These are phyloP conservation scores for Ceratobasidium sp. DNA, from an alignment of 1,284 basidiomycete genomes.

Conservation along the genomic window DNA sequence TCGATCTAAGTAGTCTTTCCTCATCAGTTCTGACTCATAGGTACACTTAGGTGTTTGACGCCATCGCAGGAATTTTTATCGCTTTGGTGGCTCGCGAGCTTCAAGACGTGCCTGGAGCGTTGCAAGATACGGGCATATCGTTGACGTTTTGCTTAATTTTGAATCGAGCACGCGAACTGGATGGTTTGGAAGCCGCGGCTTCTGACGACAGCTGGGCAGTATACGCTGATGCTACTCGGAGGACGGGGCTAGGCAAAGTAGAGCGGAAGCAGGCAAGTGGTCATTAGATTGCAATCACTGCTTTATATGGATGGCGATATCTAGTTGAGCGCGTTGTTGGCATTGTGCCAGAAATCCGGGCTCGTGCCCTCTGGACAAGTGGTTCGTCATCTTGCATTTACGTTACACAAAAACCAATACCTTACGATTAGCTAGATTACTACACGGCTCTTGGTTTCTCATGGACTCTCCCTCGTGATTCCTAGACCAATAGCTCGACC, in stretches of 20 bases:
- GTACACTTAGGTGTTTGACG: constrained; percentile 65
- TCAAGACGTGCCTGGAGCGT: constrained; percentile 61
- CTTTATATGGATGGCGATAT: constrained; percentile 37
- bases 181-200: constrained; percentile 43
- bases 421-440: constrained; percentile 60
- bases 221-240: constrained; percentile 41
- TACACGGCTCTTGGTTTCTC: constrained; percentile 64
- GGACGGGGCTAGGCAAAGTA: constrained; percentile 45
- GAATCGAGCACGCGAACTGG: constrained; percentile 22
- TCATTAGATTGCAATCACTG: background rate
- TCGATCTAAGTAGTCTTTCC: background rate
- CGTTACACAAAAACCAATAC: constrained; percentile 38
- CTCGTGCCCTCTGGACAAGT: constrained; percentile 50
- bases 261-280: constrained; percentile 45
- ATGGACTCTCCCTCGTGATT: constrained; percentile 58
- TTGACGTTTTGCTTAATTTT: constrained; percentile 39
- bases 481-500: constrained; percentile 55
- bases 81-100: constrained; percentile 68
- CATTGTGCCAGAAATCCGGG: constrained; percentile 60
- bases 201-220: constrained; percentile 39
- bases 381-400: constrained; percentile 40
- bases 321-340: constrained; percentile 62
- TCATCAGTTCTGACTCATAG: background rate
- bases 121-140: constrained; percentile 22
- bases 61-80: constrained; percentile 66